Percentiles rank a stretch among this genome's conserved stretches.
Evolutionary conservation across 2,329 filamentous ascomycete species (phyloP).

Genomic region (Aspergillus novoparasiticus): DNA sequence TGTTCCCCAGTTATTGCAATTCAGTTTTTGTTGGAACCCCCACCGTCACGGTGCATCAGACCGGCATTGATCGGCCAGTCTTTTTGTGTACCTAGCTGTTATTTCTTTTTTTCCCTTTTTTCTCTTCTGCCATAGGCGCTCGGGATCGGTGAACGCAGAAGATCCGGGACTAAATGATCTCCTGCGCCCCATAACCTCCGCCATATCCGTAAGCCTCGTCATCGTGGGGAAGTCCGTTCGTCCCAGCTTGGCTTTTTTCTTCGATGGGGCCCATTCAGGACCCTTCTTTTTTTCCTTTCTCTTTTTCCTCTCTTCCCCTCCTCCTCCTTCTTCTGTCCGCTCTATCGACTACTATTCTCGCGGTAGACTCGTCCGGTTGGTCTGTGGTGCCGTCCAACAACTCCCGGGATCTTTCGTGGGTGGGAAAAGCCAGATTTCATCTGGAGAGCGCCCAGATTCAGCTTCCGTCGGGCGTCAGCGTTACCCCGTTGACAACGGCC

Average conservation of each 20-base stretch:
- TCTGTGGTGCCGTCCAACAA: conserved; percentile 34
- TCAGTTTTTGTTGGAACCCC: background rate
- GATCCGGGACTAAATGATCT: conserved; percentile 25
- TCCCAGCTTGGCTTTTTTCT: conserved; percentile 17
- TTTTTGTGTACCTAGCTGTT: background rate
- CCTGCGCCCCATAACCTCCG: conserved; percentile 22
- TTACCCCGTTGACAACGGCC: conserved; percentile 32
- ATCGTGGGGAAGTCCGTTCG: conserved; percentile 25
- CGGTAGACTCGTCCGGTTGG: conserved; percentile 21
- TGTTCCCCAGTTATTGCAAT: conserved; percentile 4
- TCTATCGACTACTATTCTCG: conserved; percentile 15
- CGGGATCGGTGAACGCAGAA: conserved; percentile 3
- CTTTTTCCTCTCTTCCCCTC: conserved; percentile 11
- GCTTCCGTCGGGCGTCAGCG: conserved; percentile 19
- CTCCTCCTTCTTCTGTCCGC: conserved; percentile 16
- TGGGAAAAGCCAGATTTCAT: conserved; percentile 24
- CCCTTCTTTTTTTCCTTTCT: conserved; percentile 15
- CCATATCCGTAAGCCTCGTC: conserved; percentile 27
- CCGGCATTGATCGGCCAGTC: conserved; percentile 1
- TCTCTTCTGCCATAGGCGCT: conserved; percentile 5
- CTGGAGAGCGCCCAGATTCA: conserved; percentile 25
- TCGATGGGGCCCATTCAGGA: conserved; percentile 17
- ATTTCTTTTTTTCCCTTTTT: conserved; percentile 3
- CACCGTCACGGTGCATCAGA: conserved; percentile 1
- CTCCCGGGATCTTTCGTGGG: conserved; percentile 27